Percentiles rank a stretch among this genome's conserved stretches.
Evolutionary conservation across 1,284 basidiomycete species (phyloP).

Genomic region (Meira nashicola): DNA sequence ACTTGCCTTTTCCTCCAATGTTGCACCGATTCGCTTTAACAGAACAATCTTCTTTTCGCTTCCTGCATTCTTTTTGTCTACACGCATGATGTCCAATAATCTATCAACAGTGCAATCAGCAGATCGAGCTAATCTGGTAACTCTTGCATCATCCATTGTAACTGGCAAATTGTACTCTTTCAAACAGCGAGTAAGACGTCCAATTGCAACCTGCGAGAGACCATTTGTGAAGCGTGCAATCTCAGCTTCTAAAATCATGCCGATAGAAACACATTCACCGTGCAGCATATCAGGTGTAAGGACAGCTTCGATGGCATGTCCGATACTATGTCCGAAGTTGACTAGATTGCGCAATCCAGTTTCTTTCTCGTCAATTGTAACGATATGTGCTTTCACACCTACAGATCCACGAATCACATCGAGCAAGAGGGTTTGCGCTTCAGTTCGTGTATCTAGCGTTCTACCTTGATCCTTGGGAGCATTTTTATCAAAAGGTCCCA

Average conservation of each 20-base stretch:
- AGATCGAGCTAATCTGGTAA: slow-evolving; percentile 64
- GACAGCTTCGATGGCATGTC: slow-evolving; percentile 52
- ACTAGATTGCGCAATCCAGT: slow-evolving; percentile 52
- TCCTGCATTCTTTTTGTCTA: slow-evolving; percentile 96
- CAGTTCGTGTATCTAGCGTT: slow-evolving; percentile 42
- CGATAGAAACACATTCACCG: slow-evolving; percentile 51
- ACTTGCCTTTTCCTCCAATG: slow-evolving; percentile 85
- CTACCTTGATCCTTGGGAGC: slow-evolving; percentile 32
- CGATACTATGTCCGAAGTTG: slow-evolving; percentile 52
- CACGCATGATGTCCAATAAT: slow-evolving; percentile 80
- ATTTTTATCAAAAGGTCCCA: slow-evolving; percentile 33
- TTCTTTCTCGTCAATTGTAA: slow-evolving; percentile 52
- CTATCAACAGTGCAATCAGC: slow-evolving; percentile 69
- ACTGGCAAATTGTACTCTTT: slow-evolving; percentile 48
- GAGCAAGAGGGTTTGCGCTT: slow-evolving; percentile 45
- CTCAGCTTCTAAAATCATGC: slow-evolving; percentile 52
- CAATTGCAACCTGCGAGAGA: slow-evolving; percentile 48
- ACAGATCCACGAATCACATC: slow-evolving; percentile 52
- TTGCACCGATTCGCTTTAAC: slow-evolving; percentile 81
- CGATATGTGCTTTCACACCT: slow-evolving; percentile 52
- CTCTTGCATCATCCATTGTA: slow-evolving; percentile 41
- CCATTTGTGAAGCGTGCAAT: slow-evolving; percentile 42
- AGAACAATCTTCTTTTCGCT: slow-evolving; percentile 88
- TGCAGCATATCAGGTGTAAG: slow-evolving; percentile 51
- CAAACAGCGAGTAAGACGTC: slow-evolving; percentile 44